Conservation (phyloP, 768 basidiomycete species). For the Tulasnella calospora region DNA sequence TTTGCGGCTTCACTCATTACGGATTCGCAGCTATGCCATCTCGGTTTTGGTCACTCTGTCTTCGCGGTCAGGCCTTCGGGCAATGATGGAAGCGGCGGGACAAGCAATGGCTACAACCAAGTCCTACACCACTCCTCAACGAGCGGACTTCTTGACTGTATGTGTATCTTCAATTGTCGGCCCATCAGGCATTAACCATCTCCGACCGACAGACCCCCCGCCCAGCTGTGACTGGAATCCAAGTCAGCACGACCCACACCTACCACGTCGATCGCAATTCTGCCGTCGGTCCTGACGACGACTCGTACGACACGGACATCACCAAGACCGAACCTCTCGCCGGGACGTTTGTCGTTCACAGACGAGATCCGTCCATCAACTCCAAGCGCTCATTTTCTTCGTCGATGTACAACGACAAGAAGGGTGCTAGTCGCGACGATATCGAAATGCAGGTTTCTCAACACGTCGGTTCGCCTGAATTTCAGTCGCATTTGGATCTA, state of each 20-base stretch:
- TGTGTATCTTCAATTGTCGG: background rate
- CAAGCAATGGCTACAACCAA: background rate
- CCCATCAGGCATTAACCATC: background rate
- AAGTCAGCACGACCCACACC: background rate
- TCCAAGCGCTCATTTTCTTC: background rate
- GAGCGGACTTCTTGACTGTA: background rate
- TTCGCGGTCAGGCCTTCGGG: background rate
- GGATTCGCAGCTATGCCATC: background rate
- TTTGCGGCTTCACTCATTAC: background rate
- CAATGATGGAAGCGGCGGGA: background rate
- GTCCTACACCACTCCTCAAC: background rate
- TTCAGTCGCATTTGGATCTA: too few relatives aligned
- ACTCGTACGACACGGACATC: background rate
- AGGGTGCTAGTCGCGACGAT: too few relatives aligned
- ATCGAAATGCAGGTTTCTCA: too few relatives aligned
- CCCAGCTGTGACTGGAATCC: background rate
- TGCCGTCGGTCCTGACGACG: background rate
- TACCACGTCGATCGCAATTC: slow-evolving; percentile 1
- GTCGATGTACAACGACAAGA: background rate
- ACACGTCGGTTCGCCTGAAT: too few relatives aligned
- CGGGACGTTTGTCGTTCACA: background rate
- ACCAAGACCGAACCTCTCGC: background rate
- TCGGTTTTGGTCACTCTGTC: background rate
- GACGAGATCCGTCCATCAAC: background rate
- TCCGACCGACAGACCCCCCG: background rate